A percentile compares a stretch with the other conserved stretches of the same genome.
These are phyloP conservation scores for Phaeosphaeria sp. DNA, from an alignment of 2,329 filamentous ascomycete genomes.

Conservation along the genomic window DNA sequence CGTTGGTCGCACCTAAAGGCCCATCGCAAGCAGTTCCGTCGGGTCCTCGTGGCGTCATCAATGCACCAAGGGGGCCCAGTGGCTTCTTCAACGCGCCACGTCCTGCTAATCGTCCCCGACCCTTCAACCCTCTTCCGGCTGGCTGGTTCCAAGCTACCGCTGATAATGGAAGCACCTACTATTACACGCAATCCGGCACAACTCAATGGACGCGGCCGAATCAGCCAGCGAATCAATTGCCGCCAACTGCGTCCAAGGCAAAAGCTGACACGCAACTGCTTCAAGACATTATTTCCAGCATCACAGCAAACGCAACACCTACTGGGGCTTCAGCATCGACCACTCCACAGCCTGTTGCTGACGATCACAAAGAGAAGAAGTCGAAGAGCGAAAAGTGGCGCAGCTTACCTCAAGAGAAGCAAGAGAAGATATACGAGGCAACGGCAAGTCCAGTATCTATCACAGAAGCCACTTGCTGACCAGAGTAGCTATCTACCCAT, in stretches of 20 bases:
- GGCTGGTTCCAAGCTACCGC: conserved; percentile 83
- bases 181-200: conserved; percentile 75
- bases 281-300: conserved; percentile 76
- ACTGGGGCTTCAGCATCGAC: conserved; percentile 63
- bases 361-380: conserved; percentile 62
- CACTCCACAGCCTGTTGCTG: conserved; percentile 68
- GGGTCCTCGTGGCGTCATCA: conserved; percentile 55
- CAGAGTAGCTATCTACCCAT: conserved; percentile 74
- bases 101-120: conserved; percentile 58
- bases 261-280: conserved; percentile 77
- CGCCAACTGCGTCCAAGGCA: conserved; percentile 66
- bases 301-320: conserved; percentile 72
- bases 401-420: conserved; percentile 76
- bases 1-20: conserved; percentile 47
- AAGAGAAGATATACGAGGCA: conserved; percentile 94
- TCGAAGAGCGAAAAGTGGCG: conserved; percentile 70
- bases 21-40: conserved; percentile 37
- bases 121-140: conserved; percentile 69
- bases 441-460: conserved; percentile 66
- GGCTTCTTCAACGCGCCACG: conserved; percentile 59
- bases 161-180: conserved; percentile 76
- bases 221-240: conserved; percentile 64
- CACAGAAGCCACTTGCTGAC: conserved; percentile 12
- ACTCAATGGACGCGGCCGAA: conserved; percentile 85
- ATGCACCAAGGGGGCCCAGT: conserved; percentile 63